These are phyloP conservation scores for Plectosphaerella cucumerina DNA, from an alignment of 2,329 filamentous ascomycete genomes.

Conservation along the genomic window DNA sequence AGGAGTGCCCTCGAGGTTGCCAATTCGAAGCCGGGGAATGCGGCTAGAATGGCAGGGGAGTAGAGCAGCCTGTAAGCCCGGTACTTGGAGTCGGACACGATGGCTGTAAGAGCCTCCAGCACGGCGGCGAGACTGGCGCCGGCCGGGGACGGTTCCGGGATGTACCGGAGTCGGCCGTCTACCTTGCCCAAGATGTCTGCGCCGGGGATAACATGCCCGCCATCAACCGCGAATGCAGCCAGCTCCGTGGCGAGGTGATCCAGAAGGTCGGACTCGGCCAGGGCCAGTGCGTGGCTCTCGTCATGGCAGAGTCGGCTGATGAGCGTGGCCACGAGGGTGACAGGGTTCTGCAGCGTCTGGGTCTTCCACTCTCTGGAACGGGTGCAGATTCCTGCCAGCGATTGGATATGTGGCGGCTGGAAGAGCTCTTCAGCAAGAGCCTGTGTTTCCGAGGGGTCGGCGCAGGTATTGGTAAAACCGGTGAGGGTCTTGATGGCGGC, in stretches of 20 bases:
- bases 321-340: slow-evolving; percentile 53
- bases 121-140: slow-evolving; percentile 62
- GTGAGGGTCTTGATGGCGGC: slow-evolving; percentile 72
- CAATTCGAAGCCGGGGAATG: slow-evolving; percentile 60
- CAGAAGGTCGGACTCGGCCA: slow-evolving; percentile 70
- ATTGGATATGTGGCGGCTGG: slow-evolving; percentile 51
- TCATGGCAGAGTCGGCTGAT: slow-evolving; percentile 60
- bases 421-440: slow-evolving; percentile 64
- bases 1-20: slow-evolving; percentile 17
- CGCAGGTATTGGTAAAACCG: slow-evolving; percentile 63
- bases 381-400: slow-evolving; percentile 35
- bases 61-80: slow-evolving; percentile 68
- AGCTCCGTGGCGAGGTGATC: slow-evolving; percentile 74
- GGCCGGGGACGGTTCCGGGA: slow-evolving; percentile 59
- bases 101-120: slow-evolving; percentile 70
- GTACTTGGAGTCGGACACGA: slow-evolving; percentile 76
- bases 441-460: slow-evolving; percentile 41
- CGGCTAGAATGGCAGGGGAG: slow-evolving; percentile 63
- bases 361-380: neutral
- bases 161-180: slow-evolving; percentile 49
- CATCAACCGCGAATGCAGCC: slow-evolving; percentile 63
- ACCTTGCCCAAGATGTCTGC: slow-evolving; percentile 51
- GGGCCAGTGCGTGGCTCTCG: slow-evolving; percentile 64
- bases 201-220: slow-evolving; percentile 65
- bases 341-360: slow-evolving; percentile 50